phyloP scores from a whole-genome alignment of 75 land plant genomes.

The Pinus albicaulis region DNA sequence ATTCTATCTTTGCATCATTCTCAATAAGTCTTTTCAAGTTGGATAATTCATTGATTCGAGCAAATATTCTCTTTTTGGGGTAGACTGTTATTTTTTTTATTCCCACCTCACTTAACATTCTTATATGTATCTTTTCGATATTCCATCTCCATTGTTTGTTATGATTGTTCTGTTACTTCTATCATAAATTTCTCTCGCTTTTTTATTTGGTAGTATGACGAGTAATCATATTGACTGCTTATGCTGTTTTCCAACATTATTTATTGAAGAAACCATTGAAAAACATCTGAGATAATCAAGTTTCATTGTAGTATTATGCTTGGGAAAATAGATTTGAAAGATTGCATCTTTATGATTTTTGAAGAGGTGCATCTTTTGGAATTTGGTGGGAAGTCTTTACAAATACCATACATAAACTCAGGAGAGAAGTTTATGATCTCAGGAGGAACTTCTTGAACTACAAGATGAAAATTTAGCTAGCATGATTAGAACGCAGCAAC shows the following conservation, averaged over 20 bases:
- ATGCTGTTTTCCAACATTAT: not conserved
- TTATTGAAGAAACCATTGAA: not conserved
- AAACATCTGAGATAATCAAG: not conserved
- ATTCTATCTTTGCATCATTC: no score
- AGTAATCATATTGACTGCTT: not conserved
- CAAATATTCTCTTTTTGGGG: no score
- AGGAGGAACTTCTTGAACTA: constrained; percentile 92
- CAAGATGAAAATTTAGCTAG: constrained; percentile 68
- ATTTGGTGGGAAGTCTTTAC: not conserved
- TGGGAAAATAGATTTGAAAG: not conserved
- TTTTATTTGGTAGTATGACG: not conserved
- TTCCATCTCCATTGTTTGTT: no score
- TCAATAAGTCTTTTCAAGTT: no score
- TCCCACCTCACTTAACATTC: no score
- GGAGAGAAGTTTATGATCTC: constrained; percentile 9
- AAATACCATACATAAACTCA: not conserved
- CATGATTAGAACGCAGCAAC: constrained; percentile 50
- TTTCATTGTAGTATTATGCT: not conserved
- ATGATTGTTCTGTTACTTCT: not conserved
- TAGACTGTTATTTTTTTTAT: no score
- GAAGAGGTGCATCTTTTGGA: not conserved
- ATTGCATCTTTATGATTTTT: constrained; percentile 1
- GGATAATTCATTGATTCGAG: no score
- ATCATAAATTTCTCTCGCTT: not conserved
- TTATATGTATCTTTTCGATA: no score